These are phyloP conservation scores for Fusarium abutilonis DNA, from an alignment of 2,329 filamentous ascomycete species.

Conservation along the genomic window DNA sequence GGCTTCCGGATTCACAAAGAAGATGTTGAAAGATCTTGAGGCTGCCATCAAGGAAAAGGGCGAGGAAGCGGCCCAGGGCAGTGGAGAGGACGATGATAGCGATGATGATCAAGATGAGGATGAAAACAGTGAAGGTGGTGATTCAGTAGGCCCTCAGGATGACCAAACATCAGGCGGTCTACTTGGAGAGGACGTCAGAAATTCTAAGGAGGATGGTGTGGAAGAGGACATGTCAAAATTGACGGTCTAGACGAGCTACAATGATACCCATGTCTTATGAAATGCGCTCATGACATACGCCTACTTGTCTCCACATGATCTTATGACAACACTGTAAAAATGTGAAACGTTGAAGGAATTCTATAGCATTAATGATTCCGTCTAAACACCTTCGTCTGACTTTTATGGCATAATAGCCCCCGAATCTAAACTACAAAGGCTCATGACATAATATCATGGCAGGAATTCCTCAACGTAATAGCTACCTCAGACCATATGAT, in stretches of 20 bases:
- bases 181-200: constrained; percentile 34
- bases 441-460: constrained; percentile 48
- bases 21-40: constrained; percentile 95
- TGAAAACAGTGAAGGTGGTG: constrained; percentile 43
- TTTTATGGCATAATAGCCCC: constrained; percentile 42
- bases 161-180: constrained; percentile 36
- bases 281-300: not conserved
- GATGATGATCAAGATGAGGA: constrained; percentile 48
- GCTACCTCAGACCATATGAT: constrained; percentile 52
- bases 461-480: constrained; percentile 48
- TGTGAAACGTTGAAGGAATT: constrained; percentile 24
- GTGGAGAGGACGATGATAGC: constrained; percentile 47
- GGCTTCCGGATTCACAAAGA: constrained; percentile 94
- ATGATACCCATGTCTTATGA: constrained; percentile 31
- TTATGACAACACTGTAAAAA: not conserved
- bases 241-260: constrained; percentile 39
- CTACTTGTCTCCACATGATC: not conserved
- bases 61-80: constrained; percentile 54
- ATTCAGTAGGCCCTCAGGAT: constrained; percentile 31
- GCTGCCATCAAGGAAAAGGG: constrained; percentile 86
- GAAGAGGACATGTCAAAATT: constrained; percentile 47
- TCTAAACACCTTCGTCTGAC: constrained; percentile 37
- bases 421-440: constrained; percentile 55
- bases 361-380: constrained; percentile 40
- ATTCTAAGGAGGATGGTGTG: constrained; percentile 31